Base-by-base conservation (phyloP, 2,329 filamentous ascomycete genomes). In the Didymella pomorum region DNA sequence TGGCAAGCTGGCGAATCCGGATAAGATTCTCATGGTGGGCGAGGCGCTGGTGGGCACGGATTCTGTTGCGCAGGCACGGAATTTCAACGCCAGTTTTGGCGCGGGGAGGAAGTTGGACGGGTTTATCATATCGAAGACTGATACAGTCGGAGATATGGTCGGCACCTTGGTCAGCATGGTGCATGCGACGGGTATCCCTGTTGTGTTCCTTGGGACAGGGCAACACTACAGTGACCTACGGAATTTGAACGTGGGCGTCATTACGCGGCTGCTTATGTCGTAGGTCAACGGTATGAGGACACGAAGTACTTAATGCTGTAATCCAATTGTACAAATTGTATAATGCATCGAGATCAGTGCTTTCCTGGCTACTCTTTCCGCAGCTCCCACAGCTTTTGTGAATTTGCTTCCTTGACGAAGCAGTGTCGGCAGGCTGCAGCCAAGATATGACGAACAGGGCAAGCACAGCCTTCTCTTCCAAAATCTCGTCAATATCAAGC, bases 121-220 rank as follows among this genome's bases (percentile, higher is more conserved):
- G 6, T 99, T 99, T 78, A 97, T 99, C 74, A 97, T 99, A 69
- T 94, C 90, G 60, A 99, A 99, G 79, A 98, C 95, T 76, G 95
- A 99, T 80, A 99, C 95, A 0, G 96, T 99, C 35, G 96, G 95
- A n/a, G 94, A 97, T 79, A 98, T 98, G 93, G 93, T 97, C 42
- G 93, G 89, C 2, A 97, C 94, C 2, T 82, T 99, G 63, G 95
- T 99, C 62, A 97, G 92, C 75, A 94, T 99, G 82, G 94, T 99
- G 37, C 94, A 98, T 79, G 94, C 95, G 3, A 99, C 96, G 3
- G 92, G 94, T 26, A 96, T 99, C 44, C 96, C 96, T 0, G 93
- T 99, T 20, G 84, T 98, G 11, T 99, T 99, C 74, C 85, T 99
- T 66, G 95, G 89, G 2, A 85, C 87, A 37, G 87, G 87, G 4